Base-by-base conservation (phyloP, 1,284 basidiomycete species). In the Microbotryum intermedium region DNA sequence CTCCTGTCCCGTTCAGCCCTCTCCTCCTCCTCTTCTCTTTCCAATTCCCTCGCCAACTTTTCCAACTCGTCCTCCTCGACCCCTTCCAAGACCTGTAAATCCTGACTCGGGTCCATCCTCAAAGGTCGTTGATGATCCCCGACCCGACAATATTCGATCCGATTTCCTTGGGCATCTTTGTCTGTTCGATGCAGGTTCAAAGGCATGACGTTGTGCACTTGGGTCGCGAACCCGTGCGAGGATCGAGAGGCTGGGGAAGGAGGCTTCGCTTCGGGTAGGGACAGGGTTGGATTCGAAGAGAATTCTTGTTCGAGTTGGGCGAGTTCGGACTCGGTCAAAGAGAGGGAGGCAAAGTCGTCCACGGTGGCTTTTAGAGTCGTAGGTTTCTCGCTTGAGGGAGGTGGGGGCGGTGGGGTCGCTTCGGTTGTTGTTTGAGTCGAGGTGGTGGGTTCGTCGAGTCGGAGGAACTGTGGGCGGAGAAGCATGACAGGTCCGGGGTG, bases 301-400 rank as follows among this genome's bases (percentile, higher is more conserved):
- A 64, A 54, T 52, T 60, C 59, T 46, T 48, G 42, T 13, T 58
- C 53, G 46, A 67, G 64, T 30, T 60, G 52, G 28, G 58, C 61
- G 16, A 65, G 66, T 45, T 67, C 66, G 2, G 34, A 25, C 18
- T 57, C 43, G 16, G 64, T 44, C 13, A 67, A 49, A 47, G 57
- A 42, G 23, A 67, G 55, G 44, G 53, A 53, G 56, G 65, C 56
- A 23, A 67, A 67, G 34, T 67, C 65, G 62, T 64, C 60, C 56
- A 67, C 46, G 1, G 60, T 47, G 6, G 34, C 34, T 39, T 39
- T 39, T 11, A 39, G 34, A 6, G 2, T 16, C 13, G 2, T 39
- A 11, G 34, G 13, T 39, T 39, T 39, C 13, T 39, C 34, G 34
- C 34, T 39, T 0, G 34, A 39, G 34, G 34, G 34, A 16, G 34